These are phyloP conservation scores for Corylus avellana DNA, from an alignment of 306 rosid species.

Conservation along the genomic window DNA sequence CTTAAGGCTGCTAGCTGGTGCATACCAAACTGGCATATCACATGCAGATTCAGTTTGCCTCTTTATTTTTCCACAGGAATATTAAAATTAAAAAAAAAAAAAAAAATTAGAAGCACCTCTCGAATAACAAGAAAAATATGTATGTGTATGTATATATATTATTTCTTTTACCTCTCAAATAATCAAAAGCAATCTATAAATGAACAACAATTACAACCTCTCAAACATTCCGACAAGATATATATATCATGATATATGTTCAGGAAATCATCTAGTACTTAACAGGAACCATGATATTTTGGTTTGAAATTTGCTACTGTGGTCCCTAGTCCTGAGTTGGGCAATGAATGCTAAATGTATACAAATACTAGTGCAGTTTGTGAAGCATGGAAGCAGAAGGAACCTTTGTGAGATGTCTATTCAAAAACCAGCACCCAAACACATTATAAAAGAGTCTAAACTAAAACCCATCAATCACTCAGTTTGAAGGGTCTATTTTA, in stretches of 20 bases:
- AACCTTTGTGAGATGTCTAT: slow-evolving; percentile 40
- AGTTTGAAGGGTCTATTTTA: slow-evolving; percentile 58
- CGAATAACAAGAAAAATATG: too few species aligned
- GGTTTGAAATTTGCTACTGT: not conserved
- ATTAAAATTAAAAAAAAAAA: too few species aligned
- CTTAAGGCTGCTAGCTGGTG: not conserved
- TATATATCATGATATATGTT: too few species aligned
- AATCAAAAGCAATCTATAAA: too few species aligned
- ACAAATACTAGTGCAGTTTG: slow-evolving; percentile 3
- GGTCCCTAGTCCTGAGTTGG: not conserved
- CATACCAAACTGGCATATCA: not conserved
- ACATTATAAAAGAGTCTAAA: slow-evolving; percentile 29
- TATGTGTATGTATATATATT: too few species aligned
- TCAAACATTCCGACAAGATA: too few species aligned
- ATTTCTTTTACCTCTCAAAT: too few species aligned
- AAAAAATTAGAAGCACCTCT: too few species aligned
- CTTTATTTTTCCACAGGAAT: too few species aligned
- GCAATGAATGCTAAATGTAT: not conserved
- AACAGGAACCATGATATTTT: too few species aligned
- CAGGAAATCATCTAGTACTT: too few species aligned
- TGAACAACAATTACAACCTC: too few species aligned
- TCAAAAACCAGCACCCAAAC: slow-evolving; percentile 36
- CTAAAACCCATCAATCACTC: not conserved
- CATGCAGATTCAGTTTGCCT: not conserved
- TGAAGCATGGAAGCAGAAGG: slow-evolving; percentile 5